Percentiles rank a stretch among this genome's conserved stretches.
These are phyloP conservation scores for Trametes gibbosa DNA, from an alignment of 768 basidiomycete species.

Conservation along the genomic window DNA sequence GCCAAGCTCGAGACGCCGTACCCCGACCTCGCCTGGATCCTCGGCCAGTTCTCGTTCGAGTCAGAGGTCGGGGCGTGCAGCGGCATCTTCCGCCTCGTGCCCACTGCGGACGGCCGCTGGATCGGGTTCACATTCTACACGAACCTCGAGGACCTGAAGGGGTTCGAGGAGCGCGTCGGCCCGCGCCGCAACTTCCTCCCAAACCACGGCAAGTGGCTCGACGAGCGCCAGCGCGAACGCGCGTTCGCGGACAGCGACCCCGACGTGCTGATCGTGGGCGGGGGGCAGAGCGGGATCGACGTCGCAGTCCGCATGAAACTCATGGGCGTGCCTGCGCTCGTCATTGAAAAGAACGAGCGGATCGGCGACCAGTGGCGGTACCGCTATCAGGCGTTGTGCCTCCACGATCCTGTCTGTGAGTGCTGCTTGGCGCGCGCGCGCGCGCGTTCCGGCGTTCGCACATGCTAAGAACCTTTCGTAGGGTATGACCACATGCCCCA, in stretches of 20 bases:
- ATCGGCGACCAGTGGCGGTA: slow-evolving; percentile 67
- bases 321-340: slow-evolving; percentile 45
- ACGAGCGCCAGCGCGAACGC: slow-evolving; percentile 34
- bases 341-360: slow-evolving; percentile 62
- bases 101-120: slow-evolving; percentile 40
- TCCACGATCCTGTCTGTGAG: slow-evolving; percentile 70
- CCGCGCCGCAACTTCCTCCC: slow-evolving; percentile 32
- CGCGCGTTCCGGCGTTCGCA: slow-evolving; percentile 27
- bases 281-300: slow-evolving; percentile 53
- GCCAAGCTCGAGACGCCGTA: slow-evolving; percentile 22
- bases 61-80: slow-evolving; percentile 36
- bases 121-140: slow-evolving; percentile 49
- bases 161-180: slow-evolving; percentile 41
- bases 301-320: slow-evolving; percentile 56
- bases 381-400: slow-evolving; percentile 62
- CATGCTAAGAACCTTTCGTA: slow-evolving; percentile 4
- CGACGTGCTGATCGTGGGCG: slow-evolving; percentile 49
- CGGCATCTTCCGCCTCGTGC: slow-evolving; percentile 47
- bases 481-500: slow-evolving; percentile 46
- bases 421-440: slow-evolving; percentile 30
- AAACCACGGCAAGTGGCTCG: slow-evolving; percentile 43
- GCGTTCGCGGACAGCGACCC: slow-evolving; percentile 48
- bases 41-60: slow-evolving; percentile 41
- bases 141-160: slow-evolving; percentile 50
- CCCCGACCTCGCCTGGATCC: slow-evolving; percentile 30